Conservation (phyloP, 1,284 basidiomycete genomes). For the Ustanciosporium gigantosporum region DNA sequence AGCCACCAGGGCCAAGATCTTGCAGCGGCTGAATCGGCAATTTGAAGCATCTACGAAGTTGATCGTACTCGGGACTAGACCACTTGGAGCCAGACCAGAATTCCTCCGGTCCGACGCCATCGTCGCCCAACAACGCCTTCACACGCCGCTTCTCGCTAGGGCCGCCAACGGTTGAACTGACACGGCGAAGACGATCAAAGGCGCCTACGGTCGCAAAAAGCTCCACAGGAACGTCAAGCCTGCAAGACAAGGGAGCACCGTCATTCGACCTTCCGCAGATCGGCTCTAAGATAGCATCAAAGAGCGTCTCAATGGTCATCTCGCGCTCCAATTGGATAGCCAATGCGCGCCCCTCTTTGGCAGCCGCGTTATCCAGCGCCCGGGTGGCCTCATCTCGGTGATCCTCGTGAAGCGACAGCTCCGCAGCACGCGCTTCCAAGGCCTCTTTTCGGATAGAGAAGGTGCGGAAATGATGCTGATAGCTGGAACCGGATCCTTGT, state of each 20-base stretch:
- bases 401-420: slow-evolving; percentile 17
- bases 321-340: slow-evolving; percentile 38
- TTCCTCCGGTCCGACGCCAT: slow-evolving; percentile 7
- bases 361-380: slow-evolving; percentile 20
- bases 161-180: slow-evolving; percentile 33
- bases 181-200: slow-evolving; percentile 22
- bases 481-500: slow-evolving; percentile 13
- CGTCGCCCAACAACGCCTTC: slow-evolving; percentile 20
- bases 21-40: slow-evolving; percentile 23
- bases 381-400: slow-evolving; percentile 13
- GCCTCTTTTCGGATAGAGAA: slow-evolving; percentile 34
- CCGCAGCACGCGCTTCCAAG: slow-evolving; percentile 24
- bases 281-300: slow-evolving; percentile 22
- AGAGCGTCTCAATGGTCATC: slow-evolving; percentile 31
- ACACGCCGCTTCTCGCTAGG: slow-evolving; percentile 34
- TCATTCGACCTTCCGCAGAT: slow-evolving; percentile 1
- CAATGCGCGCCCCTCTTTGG: slow-evolving; percentile 27
- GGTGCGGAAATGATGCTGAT: slow-evolving; percentile 31
- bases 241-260: background rate
- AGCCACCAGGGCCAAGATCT: slow-evolving; percentile 20
- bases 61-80: slow-evolving; percentile 4
- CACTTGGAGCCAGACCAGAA: slow-evolving; percentile 40
- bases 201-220: slow-evolving; percentile 28
- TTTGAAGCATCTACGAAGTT: slow-evolving; percentile 10
- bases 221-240: slow-evolving; percentile 3